Evolutionary conservation across 352 stramenopile species (phyloP).

Genomic region (Globisporangium orthogonon): DNA sequence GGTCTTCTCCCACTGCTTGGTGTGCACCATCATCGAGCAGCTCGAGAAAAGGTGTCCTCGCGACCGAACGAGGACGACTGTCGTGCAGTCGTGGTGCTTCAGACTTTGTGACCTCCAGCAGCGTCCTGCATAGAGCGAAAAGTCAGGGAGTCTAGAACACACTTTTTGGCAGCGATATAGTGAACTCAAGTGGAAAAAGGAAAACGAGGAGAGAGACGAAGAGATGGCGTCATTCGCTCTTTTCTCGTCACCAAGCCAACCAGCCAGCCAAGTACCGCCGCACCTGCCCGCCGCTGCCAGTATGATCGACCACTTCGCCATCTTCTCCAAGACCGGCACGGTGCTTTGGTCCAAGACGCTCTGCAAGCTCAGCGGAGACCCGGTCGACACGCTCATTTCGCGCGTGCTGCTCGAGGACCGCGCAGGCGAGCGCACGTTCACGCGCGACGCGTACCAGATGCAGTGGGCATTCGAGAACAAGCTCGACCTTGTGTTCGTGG

Average conservation of each 20-base stretch:
- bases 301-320: slow-evolving; percentile 92
- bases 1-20: no score
- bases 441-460: slow-evolving; percentile 82
- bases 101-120: no score
- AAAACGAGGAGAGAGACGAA: no score
- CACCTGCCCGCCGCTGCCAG: neutral
- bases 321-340: slow-evolving; percentile 89
- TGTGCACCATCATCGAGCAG: no score
- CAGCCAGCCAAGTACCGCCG: slow-evolving; percentile 1
- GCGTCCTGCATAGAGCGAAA: no score
- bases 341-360: slow-evolving; percentile 88
- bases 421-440: slow-evolving; percentile 80
- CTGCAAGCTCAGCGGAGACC: slow-evolving; percentile 81
- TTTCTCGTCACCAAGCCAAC: neutral
- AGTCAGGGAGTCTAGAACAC: no score
- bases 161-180: no score
- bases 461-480: slow-evolving; percentile 92
- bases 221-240: no score
- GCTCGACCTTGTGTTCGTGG: slow-evolving; percentile 88
- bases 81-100: no score
- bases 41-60: no score
- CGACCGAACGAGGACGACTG: no score
- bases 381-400: slow-evolving; percentile 85
- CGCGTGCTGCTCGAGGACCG: slow-evolving; percentile 89
- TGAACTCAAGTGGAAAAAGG: no score